These are phyloP conservation scores for Penicillium steckii DNA, from an alignment of 495 filamentous ascomycete species.

Conservation along the genomic window DNA sequence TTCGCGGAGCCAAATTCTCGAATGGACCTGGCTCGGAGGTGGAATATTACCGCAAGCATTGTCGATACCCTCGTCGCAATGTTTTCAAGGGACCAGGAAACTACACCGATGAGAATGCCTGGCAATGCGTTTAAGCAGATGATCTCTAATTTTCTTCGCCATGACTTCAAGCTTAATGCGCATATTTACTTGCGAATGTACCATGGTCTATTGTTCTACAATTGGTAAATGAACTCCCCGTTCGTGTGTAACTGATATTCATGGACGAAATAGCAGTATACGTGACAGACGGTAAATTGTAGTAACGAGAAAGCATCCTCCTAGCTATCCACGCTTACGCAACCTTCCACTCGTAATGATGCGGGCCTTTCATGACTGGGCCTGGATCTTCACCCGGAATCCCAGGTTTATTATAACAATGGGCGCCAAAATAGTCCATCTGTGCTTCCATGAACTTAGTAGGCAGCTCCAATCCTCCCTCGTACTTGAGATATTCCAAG, in stretches of 20 bases:
- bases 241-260: no score
- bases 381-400: constrained; percentile 44
- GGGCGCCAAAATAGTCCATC: constrained; percentile 74
- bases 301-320: no score
- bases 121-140: constrained; percentile 32
- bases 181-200: no score
- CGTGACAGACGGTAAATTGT: no score
- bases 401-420: constrained; percentile 58
- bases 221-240: background rate
- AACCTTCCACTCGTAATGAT: constrained; percentile 43
- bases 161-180: no score
- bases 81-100: constrained; percentile 33
- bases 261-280: no score
- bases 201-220: background rate
- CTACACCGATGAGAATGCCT: constrained; percentile 41
- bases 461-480: constrained; percentile 53
- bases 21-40: constrained; percentile 18
- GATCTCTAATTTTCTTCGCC: no score
- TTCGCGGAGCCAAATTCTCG: constrained; percentile 53
- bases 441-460: constrained; percentile 75
- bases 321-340: constrained; percentile 1
- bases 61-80: constrained; percentile 39
- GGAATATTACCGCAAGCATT: constrained; percentile 41
- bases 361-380: constrained; percentile 37
- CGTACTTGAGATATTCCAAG: constrained; percentile 71